phyloP scores from a whole-genome alignment of 306 rosid species.

The Quercus rubra region DNA sequence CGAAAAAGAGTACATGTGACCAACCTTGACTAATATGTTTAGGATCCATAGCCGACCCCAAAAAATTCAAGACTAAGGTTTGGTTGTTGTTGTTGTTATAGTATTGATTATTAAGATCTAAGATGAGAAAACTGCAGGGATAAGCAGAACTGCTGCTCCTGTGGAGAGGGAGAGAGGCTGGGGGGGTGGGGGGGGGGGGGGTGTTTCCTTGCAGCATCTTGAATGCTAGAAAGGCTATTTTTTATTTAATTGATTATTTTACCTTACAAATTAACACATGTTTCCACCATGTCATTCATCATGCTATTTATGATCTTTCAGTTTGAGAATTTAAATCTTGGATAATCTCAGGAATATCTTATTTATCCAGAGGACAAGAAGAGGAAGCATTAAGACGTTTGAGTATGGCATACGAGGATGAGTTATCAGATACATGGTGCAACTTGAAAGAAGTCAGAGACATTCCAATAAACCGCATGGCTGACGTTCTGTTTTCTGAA shows the following conservation, averaged over 20 bases:
- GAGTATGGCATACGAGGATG: slow-evolving; percentile 41
- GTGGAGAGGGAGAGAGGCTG: no score
- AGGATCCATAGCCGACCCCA: no score
- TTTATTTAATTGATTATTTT: neutral
- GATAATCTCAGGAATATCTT: slow-evolving; percentile 93
- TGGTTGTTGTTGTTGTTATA: no score
- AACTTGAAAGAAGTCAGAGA: slow-evolving; percentile 41
- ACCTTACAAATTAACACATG: neutral
- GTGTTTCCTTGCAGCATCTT: neutral
- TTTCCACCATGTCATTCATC: slow-evolving; percentile 3
- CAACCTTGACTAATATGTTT: no score
- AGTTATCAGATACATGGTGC: slow-evolving; percentile 26
- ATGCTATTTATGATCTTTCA: slow-evolving; percentile 8
- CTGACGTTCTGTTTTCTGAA: slow-evolving; percentile 66
- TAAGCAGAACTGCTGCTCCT: no score
- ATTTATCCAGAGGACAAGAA: slow-evolving; percentile 93
- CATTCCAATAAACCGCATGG: slow-evolving; percentile 34
- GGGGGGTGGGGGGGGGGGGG: no score
- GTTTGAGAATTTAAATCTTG: slow-evolving; percentile 57
- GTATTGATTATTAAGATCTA: no score
- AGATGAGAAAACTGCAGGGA: no score
- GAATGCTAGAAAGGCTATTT: neutral
- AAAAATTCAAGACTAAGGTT: no score
- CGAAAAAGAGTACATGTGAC: no score
- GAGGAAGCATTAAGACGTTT: slow-evolving; percentile 46